These are phyloP conservation scores for Sordariomycetes sp. DNA, from an alignment of 2,329 filamentous ascomycete genomes.

Conservation along the genomic window DNA sequence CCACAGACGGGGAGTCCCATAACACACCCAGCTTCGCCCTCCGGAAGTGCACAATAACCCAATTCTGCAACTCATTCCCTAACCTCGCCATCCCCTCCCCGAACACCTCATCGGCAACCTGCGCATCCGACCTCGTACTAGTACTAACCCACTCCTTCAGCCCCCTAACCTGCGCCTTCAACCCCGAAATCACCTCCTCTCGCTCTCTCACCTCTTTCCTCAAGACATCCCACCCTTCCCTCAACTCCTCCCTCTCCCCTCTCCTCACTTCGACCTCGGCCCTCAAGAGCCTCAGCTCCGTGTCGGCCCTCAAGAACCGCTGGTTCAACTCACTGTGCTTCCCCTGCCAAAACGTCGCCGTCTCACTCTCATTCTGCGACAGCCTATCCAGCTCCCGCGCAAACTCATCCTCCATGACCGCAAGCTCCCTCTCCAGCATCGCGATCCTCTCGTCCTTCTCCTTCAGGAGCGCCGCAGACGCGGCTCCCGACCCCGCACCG, in stretches of 20 bases:
- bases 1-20: neutral
- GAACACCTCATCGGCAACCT: slow-evolving; percentile 54
- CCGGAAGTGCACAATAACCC: slow-evolving; percentile 58
- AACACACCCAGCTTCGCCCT: slow-evolving; percentile 40
- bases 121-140: slow-evolving; percentile 46
- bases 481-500: neutral
- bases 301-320: slow-evolving; percentile 36
- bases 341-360: slow-evolving; percentile 41
- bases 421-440: slow-evolving; percentile 36
- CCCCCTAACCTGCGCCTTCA: slow-evolving; percentile 48
- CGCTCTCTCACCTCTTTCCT: slow-evolving; percentile 28
- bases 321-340: slow-evolving; percentile 39
- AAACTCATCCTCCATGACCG: slow-evolving; percentile 39
- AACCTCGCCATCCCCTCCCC: slow-evolving; percentile 46
- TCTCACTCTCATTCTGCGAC: slow-evolving; percentile 39
- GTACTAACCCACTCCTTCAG: slow-evolving; percentile 62
- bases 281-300: slow-evolving; percentile 35
- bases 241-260: slow-evolving; percentile 33
- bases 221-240: slow-evolving; percentile 32
- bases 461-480: neutral
- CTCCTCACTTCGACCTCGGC: slow-evolving; percentile 33
- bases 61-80: slow-evolving; percentile 59
- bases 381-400: slow-evolving; percentile 37
- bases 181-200: slow-evolving; percentile 41
- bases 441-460: slow-evolving; percentile 32